These are phyloP conservation scores for Cardiospermum halicacabum DNA, from an alignment of 345 rosid genomes.

Conservation along the genomic window DNA sequence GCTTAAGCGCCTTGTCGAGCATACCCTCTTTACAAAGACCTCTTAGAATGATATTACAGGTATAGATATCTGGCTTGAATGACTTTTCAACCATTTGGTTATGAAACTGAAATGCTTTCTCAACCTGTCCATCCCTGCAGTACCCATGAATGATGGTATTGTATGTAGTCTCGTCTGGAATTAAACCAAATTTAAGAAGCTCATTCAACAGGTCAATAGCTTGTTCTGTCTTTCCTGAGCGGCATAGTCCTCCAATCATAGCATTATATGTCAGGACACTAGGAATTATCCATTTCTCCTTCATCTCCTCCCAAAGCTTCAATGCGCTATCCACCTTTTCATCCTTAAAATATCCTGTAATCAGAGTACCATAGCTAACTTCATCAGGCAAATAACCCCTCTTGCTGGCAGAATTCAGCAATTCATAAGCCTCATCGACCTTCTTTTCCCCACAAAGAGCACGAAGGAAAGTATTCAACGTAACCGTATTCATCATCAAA, in stretches of 20 bases:
- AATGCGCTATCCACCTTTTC: slow-evolving; percentile 43
- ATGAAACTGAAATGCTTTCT: slow-evolving; percentile 80
- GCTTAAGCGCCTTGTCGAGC: slow-evolving; percentile 80
- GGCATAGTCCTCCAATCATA: slow-evolving; percentile 64
- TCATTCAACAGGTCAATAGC: slow-evolving; percentile 68
- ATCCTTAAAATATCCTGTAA: slow-evolving; percentile 58
- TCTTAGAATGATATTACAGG: slow-evolving; percentile 69
- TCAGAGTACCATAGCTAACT: slow-evolving; percentile 74
- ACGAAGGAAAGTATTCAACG: slow-evolving; percentile 67
- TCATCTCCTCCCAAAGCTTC: slow-evolving; percentile 83
- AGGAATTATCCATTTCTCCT: slow-evolving; percentile 57
- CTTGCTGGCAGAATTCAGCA: slow-evolving; percentile 49
- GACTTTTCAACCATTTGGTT: slow-evolving; percentile 65
- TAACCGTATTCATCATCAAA: slow-evolving; percentile 60
- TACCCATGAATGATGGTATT: slow-evolving; percentile 70
- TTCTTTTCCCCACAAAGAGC: slow-evolving; percentile 55
- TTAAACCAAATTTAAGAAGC: slow-evolving; percentile 52
- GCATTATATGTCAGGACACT: slow-evolving; percentile 60
- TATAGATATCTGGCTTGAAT: slow-evolving; percentile 55
- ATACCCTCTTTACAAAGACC: slow-evolving; percentile 71
- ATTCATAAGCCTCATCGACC: slow-evolving; percentile 48
- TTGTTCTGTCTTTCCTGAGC: slow-evolving; percentile 53
- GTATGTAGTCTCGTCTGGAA: slow-evolving; percentile 61
- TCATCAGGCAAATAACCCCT: slow-evolving; percentile 73
- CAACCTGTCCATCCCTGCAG: slow-evolving; percentile 60